Evolutionary conservation across 306 rosid species (phyloP).

Genomic region (Senna siamea): DNA sequence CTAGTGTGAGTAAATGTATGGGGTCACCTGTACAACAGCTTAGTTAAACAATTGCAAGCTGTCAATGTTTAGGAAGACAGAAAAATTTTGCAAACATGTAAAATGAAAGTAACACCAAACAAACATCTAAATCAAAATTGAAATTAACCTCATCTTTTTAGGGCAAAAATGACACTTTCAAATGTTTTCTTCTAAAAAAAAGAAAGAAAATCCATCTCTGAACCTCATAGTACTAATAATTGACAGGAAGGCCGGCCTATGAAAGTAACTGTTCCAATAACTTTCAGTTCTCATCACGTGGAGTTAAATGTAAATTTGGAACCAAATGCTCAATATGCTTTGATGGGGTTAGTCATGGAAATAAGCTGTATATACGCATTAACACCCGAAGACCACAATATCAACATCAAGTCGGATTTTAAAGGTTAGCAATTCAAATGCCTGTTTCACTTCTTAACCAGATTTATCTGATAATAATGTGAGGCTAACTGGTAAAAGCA

Average conservation of each 20-base stretch:
- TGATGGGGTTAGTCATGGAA: constrained; percentile 79
- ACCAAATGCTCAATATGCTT: constrained; percentile 72
- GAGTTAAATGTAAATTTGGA: constrained; percentile 73
- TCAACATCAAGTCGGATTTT: constrained; percentile 54
- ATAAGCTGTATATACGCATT: constrained; percentile 64
- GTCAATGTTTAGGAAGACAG: too few relatives aligned
- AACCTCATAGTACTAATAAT: constrained; percentile 26
- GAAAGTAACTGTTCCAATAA: constrained; percentile 71
- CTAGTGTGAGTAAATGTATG: too few relatives aligned
- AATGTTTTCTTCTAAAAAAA: too few relatives aligned
- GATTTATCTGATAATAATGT: not conserved
- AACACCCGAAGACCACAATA: constrained; percentile 63
- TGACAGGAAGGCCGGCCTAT: constrained; percentile 69
- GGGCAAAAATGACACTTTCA: too few relatives aligned
- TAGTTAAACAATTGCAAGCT: too few relatives aligned
- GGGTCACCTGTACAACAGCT: too few relatives aligned
- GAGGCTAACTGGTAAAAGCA: constrained; percentile 26
- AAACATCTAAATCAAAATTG: too few relatives aligned
- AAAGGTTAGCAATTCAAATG: constrained; percentile 58
- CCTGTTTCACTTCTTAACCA: constrained; percentile 9
- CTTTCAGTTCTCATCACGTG: constrained; percentile 78
- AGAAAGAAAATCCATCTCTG: not conserved
- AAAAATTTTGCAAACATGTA: too few relatives aligned
- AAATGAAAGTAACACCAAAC: too few relatives aligned
- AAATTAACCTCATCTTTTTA: too few relatives aligned